Conservation (phyloP, 1,139 yeast species). For the Debaryomycetaceae sp. region DNA sequence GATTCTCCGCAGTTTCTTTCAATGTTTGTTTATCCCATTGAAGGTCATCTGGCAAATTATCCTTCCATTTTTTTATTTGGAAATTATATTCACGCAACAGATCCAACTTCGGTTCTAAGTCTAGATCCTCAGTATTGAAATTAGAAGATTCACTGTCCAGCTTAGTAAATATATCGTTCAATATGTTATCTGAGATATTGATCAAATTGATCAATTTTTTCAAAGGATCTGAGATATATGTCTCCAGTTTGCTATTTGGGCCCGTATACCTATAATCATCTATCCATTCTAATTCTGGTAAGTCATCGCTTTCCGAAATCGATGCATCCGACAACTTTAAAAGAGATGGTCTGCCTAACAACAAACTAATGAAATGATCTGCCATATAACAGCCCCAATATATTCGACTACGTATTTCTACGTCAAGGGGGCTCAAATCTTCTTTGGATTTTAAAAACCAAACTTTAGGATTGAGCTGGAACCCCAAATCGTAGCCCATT, state of each 20-base stretch:
- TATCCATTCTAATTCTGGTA: slow-evolving; percentile 58
- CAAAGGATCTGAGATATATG: slow-evolving; percentile 47
- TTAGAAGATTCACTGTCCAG: slow-evolving; percentile 20
- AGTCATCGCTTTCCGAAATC: slow-evolving; percentile 57
- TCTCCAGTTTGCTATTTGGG: slow-evolving; percentile 3
- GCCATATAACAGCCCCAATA: slow-evolving; percentile 13
- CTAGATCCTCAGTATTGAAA: slow-evolving; percentile 24
- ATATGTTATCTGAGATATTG: slow-evolving; percentile 51
- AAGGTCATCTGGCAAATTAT: slow-evolving; percentile 44
- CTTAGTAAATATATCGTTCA: slow-evolving; percentile 49
- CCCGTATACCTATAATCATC: slow-evolving; percentile 40
- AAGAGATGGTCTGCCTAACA: slow-evolving; percentile 11
- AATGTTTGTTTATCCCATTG: slow-evolving; percentile 48
- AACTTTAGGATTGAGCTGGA: slow-evolving; percentile 11
- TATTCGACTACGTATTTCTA: slow-evolving; percentile 9
- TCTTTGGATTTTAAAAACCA: slow-evolving; percentile 24
- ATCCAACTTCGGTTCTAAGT: slow-evolving; percentile 33
- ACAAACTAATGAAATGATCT: slow-evolving; percentile 10
- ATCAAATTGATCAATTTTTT: slow-evolving; percentile 48
- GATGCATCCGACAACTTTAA: slow-evolving; percentile 20
- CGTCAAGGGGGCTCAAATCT: slow-evolving; percentile 7
- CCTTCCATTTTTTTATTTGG: slow-evolving; percentile 50
- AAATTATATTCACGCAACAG: slow-evolving; percentile 42
- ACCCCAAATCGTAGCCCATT: slow-evolving; percentile 10
- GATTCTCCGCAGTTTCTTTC: slow-evolving; percentile 43